These are phyloP conservation scores for Colletotrichum simmondsii DNA, from an alignment of 2,329 filamentous ascomycete genomes.

Conservation along the genomic window DNA sequence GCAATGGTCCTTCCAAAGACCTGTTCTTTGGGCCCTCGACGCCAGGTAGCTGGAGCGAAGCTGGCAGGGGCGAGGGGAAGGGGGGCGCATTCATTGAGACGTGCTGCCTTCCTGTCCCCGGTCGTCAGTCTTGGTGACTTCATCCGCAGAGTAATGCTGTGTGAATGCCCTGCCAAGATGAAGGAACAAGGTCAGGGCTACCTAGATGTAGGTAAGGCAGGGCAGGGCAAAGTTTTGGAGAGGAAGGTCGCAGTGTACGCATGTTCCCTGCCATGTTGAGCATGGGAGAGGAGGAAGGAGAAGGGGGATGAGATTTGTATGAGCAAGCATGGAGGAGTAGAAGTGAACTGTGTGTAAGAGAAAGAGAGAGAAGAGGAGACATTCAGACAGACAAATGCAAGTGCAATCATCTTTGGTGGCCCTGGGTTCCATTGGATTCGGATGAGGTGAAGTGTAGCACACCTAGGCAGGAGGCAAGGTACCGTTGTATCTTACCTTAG, in stretches of 20 bases:
- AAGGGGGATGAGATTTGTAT: neutral
- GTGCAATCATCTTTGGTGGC: neutral
- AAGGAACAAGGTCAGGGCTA: neutral
- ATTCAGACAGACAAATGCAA: neutral
- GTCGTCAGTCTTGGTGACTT: neutral
- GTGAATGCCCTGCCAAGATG: slow-evolving; percentile 6
- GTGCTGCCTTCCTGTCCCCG: slow-evolving; percentile 8
- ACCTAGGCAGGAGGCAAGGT: neutral
- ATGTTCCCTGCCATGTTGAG: neutral
- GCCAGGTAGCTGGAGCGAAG: slow-evolving; percentile 29
- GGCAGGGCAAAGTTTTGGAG: neutral
- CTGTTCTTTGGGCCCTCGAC: slow-evolving; percentile 19
- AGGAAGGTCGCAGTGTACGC: neutral
- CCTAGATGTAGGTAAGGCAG: neutral
- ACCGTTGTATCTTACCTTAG: neutral
- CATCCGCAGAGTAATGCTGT: neutral
- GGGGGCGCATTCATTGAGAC: neutral
- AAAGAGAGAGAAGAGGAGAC: neutral
- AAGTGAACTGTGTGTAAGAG: neutral
- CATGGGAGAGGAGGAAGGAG: neutral
- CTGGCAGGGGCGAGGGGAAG: neutral
- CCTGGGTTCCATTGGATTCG: too few species aligned
- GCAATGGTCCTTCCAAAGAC: slow-evolving; percentile 22
- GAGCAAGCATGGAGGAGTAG: neutral
- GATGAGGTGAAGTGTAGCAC: too few species aligned